Conservation (phyloP, 2,329 filamentous ascomycete genomes). For the Ophiostoma ips region DNA sequence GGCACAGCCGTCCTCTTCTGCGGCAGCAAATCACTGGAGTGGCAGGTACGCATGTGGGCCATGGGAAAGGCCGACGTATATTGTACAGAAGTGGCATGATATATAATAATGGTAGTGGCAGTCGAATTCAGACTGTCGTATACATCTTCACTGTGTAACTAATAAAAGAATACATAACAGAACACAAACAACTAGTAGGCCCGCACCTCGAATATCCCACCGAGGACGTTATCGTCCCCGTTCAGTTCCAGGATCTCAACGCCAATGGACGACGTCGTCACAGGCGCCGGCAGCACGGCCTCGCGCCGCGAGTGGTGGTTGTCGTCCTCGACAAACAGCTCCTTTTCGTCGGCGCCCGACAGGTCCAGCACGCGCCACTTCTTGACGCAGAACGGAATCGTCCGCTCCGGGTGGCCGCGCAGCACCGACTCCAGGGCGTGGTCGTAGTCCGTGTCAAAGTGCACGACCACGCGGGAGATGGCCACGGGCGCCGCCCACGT, state of each 20-base stretch:
- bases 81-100: slow-evolving; percentile 4
- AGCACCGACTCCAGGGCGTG: slow-evolving; percentile 17
- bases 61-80: slow-evolving; percentile 2
- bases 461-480: slow-evolving; percentile 10
- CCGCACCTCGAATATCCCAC: slow-evolving; percentile 16
- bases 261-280: slow-evolving; percentile 8
- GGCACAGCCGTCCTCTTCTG: slow-evolving; percentile 9
- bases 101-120: too few relatives aligned
- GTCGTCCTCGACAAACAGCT: slow-evolving; percentile 13
- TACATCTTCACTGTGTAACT: too few relatives aligned
- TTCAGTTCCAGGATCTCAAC: slow-evolving; percentile 16
- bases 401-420: slow-evolving; percentile 15
- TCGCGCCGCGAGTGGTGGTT: slow-evolving; percentile 15
- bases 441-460: slow-evolving; percentile 18
- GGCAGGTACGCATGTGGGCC: slow-evolving; percentile 17
- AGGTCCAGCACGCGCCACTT: slow-evolving; percentile 16
- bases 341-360: slow-evolving; percentile 10
- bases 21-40: slow-evolving; percentile 16
- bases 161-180: too few relatives aligned
- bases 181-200: neutral
- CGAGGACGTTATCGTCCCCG: slow-evolving; percentile 13
- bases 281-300: slow-evolving; percentile 7
- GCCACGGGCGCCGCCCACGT: slow-evolving; percentile 11
- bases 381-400: slow-evolving; percentile 13
- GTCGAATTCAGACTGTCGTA: too few relatives aligned